Base-by-base conservation (phyloP, 208 protist genomes). In the Crithidia bombi region DNA sequence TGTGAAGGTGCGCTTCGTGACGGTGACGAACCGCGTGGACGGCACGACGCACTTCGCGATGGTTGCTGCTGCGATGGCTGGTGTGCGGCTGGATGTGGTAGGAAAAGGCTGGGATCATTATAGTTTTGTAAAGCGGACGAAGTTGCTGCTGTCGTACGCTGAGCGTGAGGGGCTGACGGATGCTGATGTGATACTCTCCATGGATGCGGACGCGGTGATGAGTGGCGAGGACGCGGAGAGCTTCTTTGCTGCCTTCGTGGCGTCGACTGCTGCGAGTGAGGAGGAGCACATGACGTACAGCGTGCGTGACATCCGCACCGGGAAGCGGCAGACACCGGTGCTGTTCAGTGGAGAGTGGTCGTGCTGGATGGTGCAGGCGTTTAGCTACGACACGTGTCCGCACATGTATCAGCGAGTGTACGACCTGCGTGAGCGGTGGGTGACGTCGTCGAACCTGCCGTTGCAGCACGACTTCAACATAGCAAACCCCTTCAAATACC, bases 191-290 rank as follows among this genome's bases (percentile, higher is more conserved):
- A 36, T 56, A 9, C 21, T 56, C 4, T 11, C 30, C 12, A 56
- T 25, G 50, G 50, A 56, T 25, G 50, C 30, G 28, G 50, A 56
- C n/a, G 50, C 50, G 50, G 50, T 36, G 30, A 38, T 56, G 25
- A 56, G 50, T 19, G 50, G 50, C 28, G 50, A 56, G 50, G 50
- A 56, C 17, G 50, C 28, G 28, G 50, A 56, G 30, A 5, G 5
- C 28, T 30, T 36, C 50, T 32, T 56, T 4, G 10, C 25, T 3
- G 50, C 50, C 28, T 56, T 56, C 50, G 11, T 56, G 10, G 50
- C 50, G 14, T 56, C 50, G 10, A 56, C 50, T 6, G 50, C 50
- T 12, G 50, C 50, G 28, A 56, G 30, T n/a, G 50, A 30, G 25
- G 50, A 9, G 28, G 50, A 56, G 50, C 50, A 56, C 50, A 56